Base-by-base conservation (phyloP, 345 rosid genomes). In the Hibiscus trionum region DNA sequence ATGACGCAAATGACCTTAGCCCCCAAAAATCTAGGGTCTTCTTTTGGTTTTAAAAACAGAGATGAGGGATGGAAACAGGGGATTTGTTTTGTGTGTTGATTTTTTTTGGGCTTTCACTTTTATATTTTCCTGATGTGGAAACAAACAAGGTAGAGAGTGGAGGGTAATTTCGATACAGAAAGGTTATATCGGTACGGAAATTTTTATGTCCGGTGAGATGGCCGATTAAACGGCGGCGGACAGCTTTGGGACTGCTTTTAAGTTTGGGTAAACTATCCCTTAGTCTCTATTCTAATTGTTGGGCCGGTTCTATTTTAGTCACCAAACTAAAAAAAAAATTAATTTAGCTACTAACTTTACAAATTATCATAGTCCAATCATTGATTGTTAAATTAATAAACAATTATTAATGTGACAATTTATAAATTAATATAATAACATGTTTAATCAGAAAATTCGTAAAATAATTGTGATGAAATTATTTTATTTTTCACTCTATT, bases 181-280 rank as follows among this genome's bases (percentile, higher is more conserved):
- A 35, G 72, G 58, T 21, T n/a, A 62, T 35, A 64, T 47, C 52
- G 68, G 74, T 14, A 49, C 31, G 66, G 66, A 46, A n/a, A 27
- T 27, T 65, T 71, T n/a, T 29, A 61, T 26, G 62, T 44, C 29
- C 72, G 70, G 68, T 66, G 47, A 44, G 56, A 50, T 14, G 73
- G 78, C 80, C 78, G 78, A 82, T 68, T 29, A 37, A 72, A 72
- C 76, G 81, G 77, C 82, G 17, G 66, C 56, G 26, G 74, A 7
- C 66, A 61, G 57, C 72, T 60, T 59, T 19, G 49, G 42, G 50
- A 47, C 19, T 19, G 59, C 31, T 27, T 27, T 27, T 27, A 27
- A 27, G 31, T 27, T 27, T 27, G 31, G 31, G 31, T 27, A 27
- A 27, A 27, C 31, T 27, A 27, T 3, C 31, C 31, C 2, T 27